phyloP scores from a whole-genome alignment of 2,329 filamentous ascomycete species.

The Aspergillus ustus region DNA sequence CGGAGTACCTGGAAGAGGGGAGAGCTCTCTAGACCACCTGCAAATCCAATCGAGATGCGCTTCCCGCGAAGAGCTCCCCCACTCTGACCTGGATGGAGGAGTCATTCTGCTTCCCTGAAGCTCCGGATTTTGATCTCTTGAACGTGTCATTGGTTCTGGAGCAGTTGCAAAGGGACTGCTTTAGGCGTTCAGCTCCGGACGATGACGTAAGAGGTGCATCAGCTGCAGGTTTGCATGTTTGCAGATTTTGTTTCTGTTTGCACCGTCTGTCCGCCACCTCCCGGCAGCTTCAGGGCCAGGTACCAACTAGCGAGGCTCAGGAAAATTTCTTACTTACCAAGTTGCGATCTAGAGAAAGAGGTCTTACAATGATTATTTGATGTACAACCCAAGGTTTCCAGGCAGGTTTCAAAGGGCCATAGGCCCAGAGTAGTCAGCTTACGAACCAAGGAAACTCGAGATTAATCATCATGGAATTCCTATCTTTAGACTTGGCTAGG shows the following conservation, averaged over 20 bases:
- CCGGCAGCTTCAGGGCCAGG: no score
- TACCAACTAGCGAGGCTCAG: no score
- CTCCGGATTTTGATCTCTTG: background rate
- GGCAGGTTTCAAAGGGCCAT: background rate
- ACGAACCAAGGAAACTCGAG: background rate
- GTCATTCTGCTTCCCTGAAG: background rate
- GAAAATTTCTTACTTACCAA: background rate
- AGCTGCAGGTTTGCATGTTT: constrained; percentile 22
- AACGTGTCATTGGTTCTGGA: background rate
- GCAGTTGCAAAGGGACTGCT: background rate
- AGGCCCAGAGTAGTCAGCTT: background rate
- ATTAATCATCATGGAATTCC: background rate
- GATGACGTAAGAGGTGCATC: constrained; percentile 24
- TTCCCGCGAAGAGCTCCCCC: background rate
- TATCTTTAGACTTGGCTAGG: background rate
- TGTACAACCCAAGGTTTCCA: background rate
- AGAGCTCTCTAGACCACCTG: background rate
- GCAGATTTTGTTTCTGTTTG: constrained; percentile 25
- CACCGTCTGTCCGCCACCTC: constrained; percentile 10
- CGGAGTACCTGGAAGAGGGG: background rate
- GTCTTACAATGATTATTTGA: background rate
- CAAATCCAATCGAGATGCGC: background rate
- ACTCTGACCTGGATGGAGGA: background rate
- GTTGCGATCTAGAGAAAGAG: background rate
- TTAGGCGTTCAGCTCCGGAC: background rate